These are phyloP conservation scores for Tuber indicum DNA, from an alignment of 495 filamentous ascomycete genomes.

Conservation along the genomic window DNA sequence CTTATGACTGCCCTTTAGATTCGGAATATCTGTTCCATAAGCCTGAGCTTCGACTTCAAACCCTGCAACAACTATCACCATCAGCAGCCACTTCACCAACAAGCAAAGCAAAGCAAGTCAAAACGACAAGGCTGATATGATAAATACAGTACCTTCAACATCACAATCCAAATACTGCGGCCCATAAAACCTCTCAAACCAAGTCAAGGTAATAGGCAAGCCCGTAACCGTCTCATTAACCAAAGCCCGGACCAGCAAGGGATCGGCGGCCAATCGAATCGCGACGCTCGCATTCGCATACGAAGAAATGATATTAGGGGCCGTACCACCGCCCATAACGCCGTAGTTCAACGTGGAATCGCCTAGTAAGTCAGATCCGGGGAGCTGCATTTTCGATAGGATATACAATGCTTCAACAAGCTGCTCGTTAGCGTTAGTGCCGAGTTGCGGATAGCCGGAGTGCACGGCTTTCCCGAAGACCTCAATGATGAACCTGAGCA, in stretches of 20 bases:
- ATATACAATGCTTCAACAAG: slow-evolving; percentile 59
- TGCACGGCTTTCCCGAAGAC: slow-evolving; percentile 74
- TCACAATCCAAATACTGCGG: slow-evolving; percentile 71
- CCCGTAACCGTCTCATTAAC: slow-evolving; percentile 55
- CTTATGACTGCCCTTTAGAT: slow-evolving; percentile 62
- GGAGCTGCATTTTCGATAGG: slow-evolving; percentile 59
- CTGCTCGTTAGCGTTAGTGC: slow-evolving; percentile 65
- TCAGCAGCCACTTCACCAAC: not conserved
- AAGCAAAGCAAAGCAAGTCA: not conserved
- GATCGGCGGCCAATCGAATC: slow-evolving; percentile 63
- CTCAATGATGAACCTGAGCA: slow-evolving; percentile 54
- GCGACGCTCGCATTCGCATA: slow-evolving; percentile 59
- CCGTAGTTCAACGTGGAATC: slow-evolving; percentile 84
- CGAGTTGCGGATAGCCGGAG: slow-evolving; percentile 80
- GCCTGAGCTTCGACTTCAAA: slow-evolving; percentile 74
- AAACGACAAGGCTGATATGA: not conserved
- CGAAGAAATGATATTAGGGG: slow-evolving; percentile 77
- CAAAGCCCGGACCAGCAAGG: slow-evolving; percentile 49
- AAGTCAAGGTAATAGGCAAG: slow-evolving; percentile 54
- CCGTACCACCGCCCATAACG: slow-evolving; percentile 67
- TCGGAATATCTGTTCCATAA: slow-evolving; percentile 86
- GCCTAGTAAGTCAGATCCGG: slow-evolving; percentile 66
- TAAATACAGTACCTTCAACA: slow-evolving; percentile 53
- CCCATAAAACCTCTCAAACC: slow-evolving; percentile 52
- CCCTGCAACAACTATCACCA: slow-evolving; percentile 43